Conservation (phyloP, 148 eudicot genomes). For the Chenopodium album region DNA sequence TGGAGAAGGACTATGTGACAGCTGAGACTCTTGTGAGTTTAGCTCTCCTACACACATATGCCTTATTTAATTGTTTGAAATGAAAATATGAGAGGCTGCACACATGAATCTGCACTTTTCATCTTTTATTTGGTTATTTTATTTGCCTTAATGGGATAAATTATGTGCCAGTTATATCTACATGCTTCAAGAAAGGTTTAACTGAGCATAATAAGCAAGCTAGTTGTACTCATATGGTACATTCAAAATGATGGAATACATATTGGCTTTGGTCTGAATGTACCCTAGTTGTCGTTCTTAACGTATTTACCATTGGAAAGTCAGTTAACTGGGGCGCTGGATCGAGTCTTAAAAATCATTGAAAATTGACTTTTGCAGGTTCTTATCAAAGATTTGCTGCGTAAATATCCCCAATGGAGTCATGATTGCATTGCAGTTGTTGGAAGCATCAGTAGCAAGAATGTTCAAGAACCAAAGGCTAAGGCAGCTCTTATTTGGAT, state of each 20-base stretch:
- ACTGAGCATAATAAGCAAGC: neutral
- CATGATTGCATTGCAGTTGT: constrained; percentile 99
- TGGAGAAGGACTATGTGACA: constrained; percentile 97
- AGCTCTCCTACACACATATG: neutral
- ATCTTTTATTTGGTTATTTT: neutral
- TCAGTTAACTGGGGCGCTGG: neutral
- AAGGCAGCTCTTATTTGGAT: constrained; percentile 99
- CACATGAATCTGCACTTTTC: neutral
- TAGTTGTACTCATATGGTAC: neutral
- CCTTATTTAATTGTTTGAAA: neutral
- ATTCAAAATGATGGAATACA: neutral
- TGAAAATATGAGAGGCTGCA: neutral
- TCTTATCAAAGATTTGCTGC: constrained; percentile 93
- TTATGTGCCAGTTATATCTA: neutral
- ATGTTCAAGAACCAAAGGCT: constrained; percentile 97
- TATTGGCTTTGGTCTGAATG: neutral
- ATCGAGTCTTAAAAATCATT: neutral
- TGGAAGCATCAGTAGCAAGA: constrained; percentile 95
- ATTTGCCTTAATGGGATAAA: neutral
- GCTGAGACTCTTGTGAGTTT: constrained; percentile 93
- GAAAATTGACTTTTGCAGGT: constrained; percentile 46
- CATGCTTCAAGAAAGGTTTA: neutral
- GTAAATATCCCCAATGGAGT: constrained; percentile 99
- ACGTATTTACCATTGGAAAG: constrained; percentile 5
- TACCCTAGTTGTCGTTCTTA: neutral